Conservation (phyloP, 768 basidiomycete genomes). For the Plicaturopsis crispa region DNA sequence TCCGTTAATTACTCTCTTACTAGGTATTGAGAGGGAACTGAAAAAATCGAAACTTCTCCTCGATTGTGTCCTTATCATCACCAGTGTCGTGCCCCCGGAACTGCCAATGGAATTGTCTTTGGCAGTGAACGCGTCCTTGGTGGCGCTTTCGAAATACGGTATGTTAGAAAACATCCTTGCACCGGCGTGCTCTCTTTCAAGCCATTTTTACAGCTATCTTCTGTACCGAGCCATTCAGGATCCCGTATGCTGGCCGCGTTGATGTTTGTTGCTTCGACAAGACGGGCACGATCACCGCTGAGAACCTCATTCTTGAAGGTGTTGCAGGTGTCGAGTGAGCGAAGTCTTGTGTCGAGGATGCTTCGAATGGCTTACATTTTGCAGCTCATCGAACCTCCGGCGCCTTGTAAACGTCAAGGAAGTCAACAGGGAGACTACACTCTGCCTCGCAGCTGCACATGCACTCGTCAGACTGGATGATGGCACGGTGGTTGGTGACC, state of each 20-base stretch:
- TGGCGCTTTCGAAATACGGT: constrained; percentile 92
- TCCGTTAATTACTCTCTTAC: background rate
- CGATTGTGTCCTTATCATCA: constrained; percentile 94
- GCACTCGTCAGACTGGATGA: constrained; percentile 93
- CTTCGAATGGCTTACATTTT: constrained; percentile 3
- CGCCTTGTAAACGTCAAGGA: constrained; percentile 77
- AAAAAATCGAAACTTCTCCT: constrained; percentile 93
- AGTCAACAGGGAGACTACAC: constrained; percentile 67
- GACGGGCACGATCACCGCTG: constrained; percentile 97
- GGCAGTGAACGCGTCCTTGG: constrained; percentile 92
- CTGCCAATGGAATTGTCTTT: constrained; percentile 96
- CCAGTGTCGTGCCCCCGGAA: constrained; percentile 96
- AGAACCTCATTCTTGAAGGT: constrained; percentile 91
- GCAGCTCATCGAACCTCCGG: constrained; percentile 48
- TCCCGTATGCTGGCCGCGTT: constrained; percentile 90
- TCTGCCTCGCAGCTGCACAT: constrained; percentile 90
- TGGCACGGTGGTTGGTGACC: constrained; percentile 91
- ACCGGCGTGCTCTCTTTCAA: background rate
- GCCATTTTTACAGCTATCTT: constrained; percentile 67
- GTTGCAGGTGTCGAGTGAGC: constrained; percentile 86
- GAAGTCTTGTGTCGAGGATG: constrained; percentile 3
- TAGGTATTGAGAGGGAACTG: constrained; percentile 85
- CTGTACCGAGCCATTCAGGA: constrained; percentile 98
- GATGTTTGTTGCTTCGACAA: constrained; percentile 99
- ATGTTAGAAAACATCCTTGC: constrained; percentile 17